These are phyloP conservation scores for Hordeum marinum DNA, from an alignment of 176 grass and related monocot species.

Conservation along the genomic window DNA sequence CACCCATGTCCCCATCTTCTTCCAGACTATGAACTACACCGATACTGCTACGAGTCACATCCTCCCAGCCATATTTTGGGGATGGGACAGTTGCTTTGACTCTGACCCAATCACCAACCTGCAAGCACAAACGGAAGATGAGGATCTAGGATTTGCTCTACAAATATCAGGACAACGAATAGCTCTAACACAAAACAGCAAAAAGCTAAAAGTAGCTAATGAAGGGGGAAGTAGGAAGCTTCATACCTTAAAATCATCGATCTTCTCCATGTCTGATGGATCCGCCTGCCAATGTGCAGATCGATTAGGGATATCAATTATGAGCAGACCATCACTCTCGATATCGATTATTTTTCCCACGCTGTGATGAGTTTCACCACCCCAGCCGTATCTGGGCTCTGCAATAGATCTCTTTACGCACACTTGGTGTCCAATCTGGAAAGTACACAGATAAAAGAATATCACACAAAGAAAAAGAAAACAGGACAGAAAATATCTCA, in stretches of 20 bases:
- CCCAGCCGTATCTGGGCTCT: conserved; percentile 96
- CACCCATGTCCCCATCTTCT: conserved; percentile 96
- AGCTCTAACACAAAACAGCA: not conserved
- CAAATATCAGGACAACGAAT: not conserved
- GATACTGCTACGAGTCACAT: conserved; percentile 85
- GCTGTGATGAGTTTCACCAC: conserved; percentile 98
- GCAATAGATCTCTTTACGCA: conserved; percentile 97
- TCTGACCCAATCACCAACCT: conserved; percentile 98
- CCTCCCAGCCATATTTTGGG: conserved; percentile 99
- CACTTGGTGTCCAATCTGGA: conserved; percentile 93
- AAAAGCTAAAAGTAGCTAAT: not conserved
- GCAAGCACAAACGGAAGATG: conserved; percentile 17
- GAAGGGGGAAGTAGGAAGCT: not conserved
- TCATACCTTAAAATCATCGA: conserved; percentile 87
- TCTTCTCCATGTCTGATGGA: conserved; percentile 99
- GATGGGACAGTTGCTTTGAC: conserved; percentile 92
- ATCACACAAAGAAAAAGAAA: conserved; percentile 30
- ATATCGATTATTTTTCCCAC: conserved; percentile 95
- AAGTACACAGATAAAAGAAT: conserved; percentile 10
- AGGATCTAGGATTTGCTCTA: conserved; percentile 5
- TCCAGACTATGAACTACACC: conserved; percentile 92
- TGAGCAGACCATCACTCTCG: conserved; percentile 72
- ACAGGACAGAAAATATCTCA: not conserved
- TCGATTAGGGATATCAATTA: conserved; percentile 83
- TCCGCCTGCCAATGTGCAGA: conserved; percentile 70